Percentiles rank a stretch among this genome's conserved stretches.
Evolutionary conservation across 1,139 yeast genomes (phyloP).

Genomic region (Blastobotrys capitulatus): DNA sequence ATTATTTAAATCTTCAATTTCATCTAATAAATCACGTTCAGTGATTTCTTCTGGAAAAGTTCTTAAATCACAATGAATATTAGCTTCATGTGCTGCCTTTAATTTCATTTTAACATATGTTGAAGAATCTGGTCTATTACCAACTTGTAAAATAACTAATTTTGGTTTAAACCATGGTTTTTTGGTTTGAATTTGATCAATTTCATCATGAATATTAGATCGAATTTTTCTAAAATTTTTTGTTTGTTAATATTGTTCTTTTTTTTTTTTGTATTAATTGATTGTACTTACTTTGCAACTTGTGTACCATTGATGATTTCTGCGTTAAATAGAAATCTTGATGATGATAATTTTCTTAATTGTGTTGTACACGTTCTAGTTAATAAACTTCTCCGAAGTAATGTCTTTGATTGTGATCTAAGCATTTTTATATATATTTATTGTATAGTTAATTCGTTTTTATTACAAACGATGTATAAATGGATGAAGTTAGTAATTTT

Average conservation of each 20-base stretch:
- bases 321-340: conserved; percentile 21
- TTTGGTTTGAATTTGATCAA: conserved; percentile 47
- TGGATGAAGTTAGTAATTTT: no score
- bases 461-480: no score
- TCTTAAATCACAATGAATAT: conserved; percentile 63
- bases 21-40: conserved; percentile 44
- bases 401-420: conserved; percentile 6
- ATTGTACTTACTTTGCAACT: conserved; percentile 43
- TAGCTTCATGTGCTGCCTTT: conserved; percentile 82
- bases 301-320: conserved; percentile 64
- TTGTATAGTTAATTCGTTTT: not conserved
- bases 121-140: conserved; percentile 81
- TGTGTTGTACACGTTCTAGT: not conserved
- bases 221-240: conserved; percentile 25
- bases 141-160: conserved; percentile 84
- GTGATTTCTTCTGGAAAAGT: conserved; percentile 54
- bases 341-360: conserved; percentile 12
- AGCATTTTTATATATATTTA: conserved; percentile 2
- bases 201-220: conserved; percentile 40
- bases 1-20: conserved; percentile 59
- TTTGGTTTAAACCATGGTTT: conserved; percentile 67
- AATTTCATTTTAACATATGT: conserved; percentile 95
- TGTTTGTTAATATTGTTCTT: conserved; percentile 5
- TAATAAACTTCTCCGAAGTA: conserved; percentile 9
- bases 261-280: not conserved